Conservation (phyloP, 208 protist species). For the Trypanosoma avium region DNA sequence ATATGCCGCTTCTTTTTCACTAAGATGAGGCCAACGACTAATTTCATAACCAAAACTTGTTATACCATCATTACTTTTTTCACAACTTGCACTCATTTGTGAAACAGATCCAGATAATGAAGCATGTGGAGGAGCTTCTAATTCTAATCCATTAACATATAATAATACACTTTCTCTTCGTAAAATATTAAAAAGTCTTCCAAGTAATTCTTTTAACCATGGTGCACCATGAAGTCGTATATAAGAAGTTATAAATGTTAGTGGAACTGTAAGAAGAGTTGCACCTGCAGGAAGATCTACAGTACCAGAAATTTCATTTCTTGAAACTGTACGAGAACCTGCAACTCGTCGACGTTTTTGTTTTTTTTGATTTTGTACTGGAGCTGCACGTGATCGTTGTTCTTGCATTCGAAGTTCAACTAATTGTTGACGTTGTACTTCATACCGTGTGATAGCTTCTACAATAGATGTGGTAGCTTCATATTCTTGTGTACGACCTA, state of each 20-base stretch:
- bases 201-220: conserved; percentile 78
- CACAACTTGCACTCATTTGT: conserved; percentile 2
- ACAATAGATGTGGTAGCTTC: conserved; percentile 37
- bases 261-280: conserved; percentile 55
- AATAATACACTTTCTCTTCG: conserved; percentile 77
- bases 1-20: conserved; percentile 18
- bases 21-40: conserved; percentile 1
- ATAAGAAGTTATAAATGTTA: conserved; percentile 80
- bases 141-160: conserved; percentile 82
- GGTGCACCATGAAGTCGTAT: conserved; percentile 78
- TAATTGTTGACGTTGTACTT: conserved; percentile 29
- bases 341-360: not conserved
- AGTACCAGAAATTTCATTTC: not conserved
- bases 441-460: conserved; percentile 52
- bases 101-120: not conserved
- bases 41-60: conserved; percentile 3
- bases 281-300: conserved; percentile 5
- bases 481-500: conserved; percentile 37
- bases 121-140: conserved; percentile 29
- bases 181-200: conserved; percentile 75
- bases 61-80: conserved; percentile 4
- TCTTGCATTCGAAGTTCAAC: conserved; percentile 6
- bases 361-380: not conserved
- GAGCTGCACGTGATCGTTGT: conserved; percentile 4
- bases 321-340: not conserved